These are phyloP conservation scores for Alternaria sp. DNA, from an alignment of 2,329 filamentous ascomycete genomes.

Conservation along the genomic window DNA sequence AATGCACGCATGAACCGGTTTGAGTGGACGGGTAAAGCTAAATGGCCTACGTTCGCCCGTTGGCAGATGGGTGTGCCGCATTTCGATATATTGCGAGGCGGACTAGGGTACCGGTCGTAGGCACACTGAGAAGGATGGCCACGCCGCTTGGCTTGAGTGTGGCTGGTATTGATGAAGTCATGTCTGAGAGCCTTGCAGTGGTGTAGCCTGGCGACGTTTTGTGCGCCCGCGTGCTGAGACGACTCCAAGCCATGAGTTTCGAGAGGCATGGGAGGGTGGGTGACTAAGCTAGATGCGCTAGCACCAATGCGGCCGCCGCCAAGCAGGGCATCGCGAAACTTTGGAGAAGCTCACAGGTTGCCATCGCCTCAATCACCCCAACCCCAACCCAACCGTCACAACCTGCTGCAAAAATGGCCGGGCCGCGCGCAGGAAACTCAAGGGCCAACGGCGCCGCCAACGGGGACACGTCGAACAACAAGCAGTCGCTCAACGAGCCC, in stretches of 20 bases:
- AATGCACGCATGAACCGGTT: neutral
- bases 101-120: slow-evolving; percentile 5
- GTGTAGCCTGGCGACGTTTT: slow-evolving; percentile 1
- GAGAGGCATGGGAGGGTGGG: neutral
- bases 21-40: neutral
- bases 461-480: slow-evolving; percentile 82
- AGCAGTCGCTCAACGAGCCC: slow-evolving; percentile 87
- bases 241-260: slow-evolving; percentile 5
- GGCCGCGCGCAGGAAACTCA: slow-evolving; percentile 65
- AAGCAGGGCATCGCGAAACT: slow-evolving; percentile 23
- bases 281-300: slow-evolving; percentile 19
- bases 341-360: slow-evolving; percentile 18
- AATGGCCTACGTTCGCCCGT: slow-evolving; percentile 5
- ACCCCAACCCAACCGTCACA: slow-evolving; percentile 18
- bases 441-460: slow-evolving; percentile 80
- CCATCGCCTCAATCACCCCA: slow-evolving; percentile 24
- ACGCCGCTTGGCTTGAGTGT: neutral
- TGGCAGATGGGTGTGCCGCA: slow-evolving; percentile 11
- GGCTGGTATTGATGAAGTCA: neutral
- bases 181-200: neutral
- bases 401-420: slow-evolving; percentile 47
- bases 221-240: neutral
- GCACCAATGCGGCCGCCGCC: slow-evolving; percentile 13
- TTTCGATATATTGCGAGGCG: slow-evolving; percentile 11
- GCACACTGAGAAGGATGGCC: slow-evolving; percentile 2